phyloP scores from a whole-genome alignment of 2,329 filamentous ascomycete genomes.

The Sphaceloma murrayae region DNA sequence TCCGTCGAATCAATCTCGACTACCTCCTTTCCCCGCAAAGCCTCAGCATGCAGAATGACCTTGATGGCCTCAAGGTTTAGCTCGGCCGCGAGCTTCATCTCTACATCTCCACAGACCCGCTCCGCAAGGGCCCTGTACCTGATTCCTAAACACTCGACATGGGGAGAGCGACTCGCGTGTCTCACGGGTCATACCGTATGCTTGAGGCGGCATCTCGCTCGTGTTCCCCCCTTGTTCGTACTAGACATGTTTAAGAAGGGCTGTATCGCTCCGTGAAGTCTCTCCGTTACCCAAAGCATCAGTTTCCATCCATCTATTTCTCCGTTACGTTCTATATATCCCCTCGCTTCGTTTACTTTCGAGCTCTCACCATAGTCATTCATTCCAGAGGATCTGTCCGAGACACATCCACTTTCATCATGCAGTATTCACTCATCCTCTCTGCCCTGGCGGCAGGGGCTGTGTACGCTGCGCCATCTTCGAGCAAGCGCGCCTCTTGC shows the following conservation, averaged over 20 bases:
- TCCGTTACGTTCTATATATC: constrained; percentile 10
- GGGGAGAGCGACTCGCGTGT: constrained; percentile 1
- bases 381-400: constrained; percentile 14
- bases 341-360: constrained; percentile 3
- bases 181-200: too few species aligned
- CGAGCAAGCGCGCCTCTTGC: constrained; percentile 16
- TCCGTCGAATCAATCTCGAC: constrained; percentile 10
- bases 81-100: constrained; percentile 2
- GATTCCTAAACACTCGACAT: constrained; percentile 1
- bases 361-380: constrained; percentile 16
- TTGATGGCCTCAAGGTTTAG: constrained; percentile 1
- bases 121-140: background rate
- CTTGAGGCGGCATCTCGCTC: constrained; percentile 4
- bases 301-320: constrained; percentile 15
- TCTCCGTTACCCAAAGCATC: background rate
- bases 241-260: constrained; percentile 4
- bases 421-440: constrained; percentile 18
- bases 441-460: constrained; percentile 17
- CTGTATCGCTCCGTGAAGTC: background rate
- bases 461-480: constrained; percentile 17
- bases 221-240: background rate
- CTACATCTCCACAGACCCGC: constrained; percentile 12
- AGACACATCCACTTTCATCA: constrained; percentile 8
- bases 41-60: constrained; percentile 5
- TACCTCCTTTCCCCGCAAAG: constrained; percentile 8